phyloP scores from a whole-genome alignment of 169 alveolate genomes.

The Pseudocohnilembus persalinus region DNA sequence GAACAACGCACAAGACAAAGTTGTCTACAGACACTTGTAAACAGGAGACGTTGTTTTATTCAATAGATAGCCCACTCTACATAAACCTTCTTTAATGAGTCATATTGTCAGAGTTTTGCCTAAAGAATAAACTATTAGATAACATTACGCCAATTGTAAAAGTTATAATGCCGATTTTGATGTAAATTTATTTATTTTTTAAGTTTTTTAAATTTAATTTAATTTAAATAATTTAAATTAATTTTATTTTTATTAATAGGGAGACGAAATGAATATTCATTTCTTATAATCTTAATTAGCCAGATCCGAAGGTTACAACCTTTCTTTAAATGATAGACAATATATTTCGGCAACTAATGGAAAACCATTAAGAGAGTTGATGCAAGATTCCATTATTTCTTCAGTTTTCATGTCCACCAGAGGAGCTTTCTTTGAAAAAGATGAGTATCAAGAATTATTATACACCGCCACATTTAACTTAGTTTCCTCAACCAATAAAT shows the following conservation, averaged over 20 bases:
- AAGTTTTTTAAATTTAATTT: too few relatives aligned
- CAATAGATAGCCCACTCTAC: constrained; percentile 96
- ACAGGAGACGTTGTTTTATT: constrained; percentile 96
- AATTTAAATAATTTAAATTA: too few relatives aligned
- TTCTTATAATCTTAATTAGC: constrained; percentile 94
- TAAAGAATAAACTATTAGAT: constrained; percentile 94
- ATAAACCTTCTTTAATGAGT: constrained; percentile 97
- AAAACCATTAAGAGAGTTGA: constrained; percentile 96
- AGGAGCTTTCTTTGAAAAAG: constrained; percentile 92
- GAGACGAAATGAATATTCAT: constrained; percentile 99
- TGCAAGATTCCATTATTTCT: constrained; percentile 96
- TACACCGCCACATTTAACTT: constrained; percentile 69
- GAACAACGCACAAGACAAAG: constrained; percentile 52
- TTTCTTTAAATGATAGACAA: constrained; percentile 95
- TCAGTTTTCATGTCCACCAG: constrained; percentile 94
- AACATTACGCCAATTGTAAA: constrained; percentile 98
- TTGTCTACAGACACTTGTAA: constrained; percentile 94
- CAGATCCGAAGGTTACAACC: constrained; percentile 95
- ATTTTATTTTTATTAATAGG: too few relatives aligned
- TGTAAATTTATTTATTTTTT: not conserved
- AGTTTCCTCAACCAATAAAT: constrained; percentile 41
- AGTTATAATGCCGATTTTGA: constrained; percentile 99
- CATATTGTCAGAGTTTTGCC: constrained; percentile 91
- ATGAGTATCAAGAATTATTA: constrained; percentile 87
- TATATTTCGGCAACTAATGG: constrained; percentile 98